A percentile compares a stretch with the other conserved stretches of the same genome.
Evolutionary conservation across 768 basidiomycete genomes (phyloP).

Genomic region (Phaffia tasmanica): DNA sequence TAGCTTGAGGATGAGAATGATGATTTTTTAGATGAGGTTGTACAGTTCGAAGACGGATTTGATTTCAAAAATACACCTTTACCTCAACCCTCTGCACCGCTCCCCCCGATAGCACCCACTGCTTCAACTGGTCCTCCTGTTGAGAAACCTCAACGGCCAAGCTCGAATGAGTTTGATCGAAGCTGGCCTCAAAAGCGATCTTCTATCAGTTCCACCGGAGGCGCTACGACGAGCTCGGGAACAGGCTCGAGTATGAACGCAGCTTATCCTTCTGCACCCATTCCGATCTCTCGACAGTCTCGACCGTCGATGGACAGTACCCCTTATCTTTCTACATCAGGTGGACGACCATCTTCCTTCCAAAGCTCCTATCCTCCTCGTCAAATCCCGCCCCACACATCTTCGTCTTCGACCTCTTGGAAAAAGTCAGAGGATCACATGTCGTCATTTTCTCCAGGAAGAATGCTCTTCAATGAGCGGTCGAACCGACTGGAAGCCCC

Average conservation of each 20-base stretch:
- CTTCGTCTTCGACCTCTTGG: constrained; percentile 22
- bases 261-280: not conserved
- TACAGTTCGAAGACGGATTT: constrained; percentile 91
- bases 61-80: constrained; percentile 64
- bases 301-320: not conserved
- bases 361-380: constrained; percentile 2
- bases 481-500: constrained; percentile 79
- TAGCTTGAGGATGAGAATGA: constrained; percentile 72
- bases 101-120: not conserved
- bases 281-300: not conserved
- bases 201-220: not conserved
- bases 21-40: constrained; percentile 73
- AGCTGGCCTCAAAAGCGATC: constrained; percentile 66
- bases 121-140: constrained; percentile 65
- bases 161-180: constrained; percentile 75
- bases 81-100: constrained; percentile 32
- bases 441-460: constrained; percentile 36
- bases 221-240: constrained; percentile 4
- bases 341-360: constrained; percentile 3
- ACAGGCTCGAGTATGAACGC: not conserved
- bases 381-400: constrained; percentile 7
- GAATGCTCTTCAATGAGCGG: constrained; percentile 89
- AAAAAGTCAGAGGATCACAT: constrained; percentile 51
- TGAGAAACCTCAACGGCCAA: constrained; percentile 1
- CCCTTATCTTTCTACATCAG: no score